Base-by-base conservation (phyloP, 352 stramenopile species). In the Phytophthora multivora region DNA sequence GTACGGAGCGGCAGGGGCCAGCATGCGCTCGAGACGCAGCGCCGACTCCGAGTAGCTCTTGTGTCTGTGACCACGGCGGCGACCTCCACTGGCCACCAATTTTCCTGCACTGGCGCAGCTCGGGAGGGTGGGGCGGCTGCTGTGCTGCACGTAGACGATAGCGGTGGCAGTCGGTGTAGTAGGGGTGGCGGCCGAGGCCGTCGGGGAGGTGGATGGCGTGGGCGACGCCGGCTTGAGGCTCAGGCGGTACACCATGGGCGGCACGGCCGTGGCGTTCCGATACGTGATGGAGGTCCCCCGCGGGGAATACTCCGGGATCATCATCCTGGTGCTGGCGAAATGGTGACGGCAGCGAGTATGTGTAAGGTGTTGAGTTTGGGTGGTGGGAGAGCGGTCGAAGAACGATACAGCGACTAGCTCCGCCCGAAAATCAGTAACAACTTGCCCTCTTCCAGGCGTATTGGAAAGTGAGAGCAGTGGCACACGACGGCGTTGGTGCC, bases 31-130 rank as follows among this genome's bases (percentile, higher is more conserved):
- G 18, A 90, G 71, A 21, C 67, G 63, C 23, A 79, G 30, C 4
- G 73, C 81, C 3, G 77, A 77, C 55, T 87, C 81, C 5, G 81
- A 89, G 69, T 86, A 79, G 69, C 81, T 88, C 66, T 90, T 90
- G 66, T 79, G 59, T 59, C 81, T 71, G 9, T 63, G 69, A 39
- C 59, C 39, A n/a, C 60, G 62, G 3, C 63, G 58, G 33, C 49
- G 47, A 36, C 58, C 49, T 30, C 51, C 66, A 31, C 30, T 56
- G 26, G 45, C 39, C 54, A 41, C 47, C 33, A 80, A 35, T 18
- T 58, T 53, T 35, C 67, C 66, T 35, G 43, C 67, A 21, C 63
- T 73, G 16, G 59, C 26, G 50, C 57, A 64, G 43, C 26, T 66
- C 31, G 30, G 15, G 28, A 71, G 73, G 16, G 38, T 69, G 31